Percentiles rank a stretch among this genome's conserved stretches.
These are phyloP conservation scores for Beauveria caledonica DNA, from an alignment of 2,329 filamentous ascomycete species.

Conservation along the genomic window DNA sequence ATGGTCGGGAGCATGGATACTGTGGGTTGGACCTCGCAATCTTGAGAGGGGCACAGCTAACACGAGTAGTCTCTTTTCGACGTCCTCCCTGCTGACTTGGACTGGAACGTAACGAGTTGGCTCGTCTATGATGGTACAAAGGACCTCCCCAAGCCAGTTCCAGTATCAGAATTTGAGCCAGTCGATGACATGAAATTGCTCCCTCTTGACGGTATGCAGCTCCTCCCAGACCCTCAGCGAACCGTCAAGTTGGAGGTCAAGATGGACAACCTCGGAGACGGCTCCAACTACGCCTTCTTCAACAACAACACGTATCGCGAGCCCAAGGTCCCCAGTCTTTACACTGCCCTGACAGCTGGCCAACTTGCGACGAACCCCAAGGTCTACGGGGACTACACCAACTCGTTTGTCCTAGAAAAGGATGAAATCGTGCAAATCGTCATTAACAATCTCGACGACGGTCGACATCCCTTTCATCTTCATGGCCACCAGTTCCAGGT, in stretches of 20 bases:
- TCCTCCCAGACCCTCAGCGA: conserved; percentile 54
- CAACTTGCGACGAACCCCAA: conserved; percentile 48
- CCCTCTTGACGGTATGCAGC: conserved; percentile 56
- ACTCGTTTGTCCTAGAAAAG: conserved; percentile 59
- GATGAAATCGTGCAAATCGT: conserved; percentile 62
- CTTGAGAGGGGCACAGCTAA: conserved; percentile 16
- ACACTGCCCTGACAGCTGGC: conserved; percentile 62
- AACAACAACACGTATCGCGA: conserved; percentile 69
- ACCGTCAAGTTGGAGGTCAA: conserved; percentile 55
- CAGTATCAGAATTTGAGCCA: conserved; percentile 52
- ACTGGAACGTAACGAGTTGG: conserved; percentile 62
- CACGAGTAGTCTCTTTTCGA: conserved; percentile 58
- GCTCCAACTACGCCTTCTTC: conserved; percentile 55
- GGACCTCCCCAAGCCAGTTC: conserved; percentile 28
- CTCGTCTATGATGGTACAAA: conserved; percentile 46
- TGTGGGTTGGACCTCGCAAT: conserved; percentile 25
- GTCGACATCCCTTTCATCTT: conserved; percentile 69
- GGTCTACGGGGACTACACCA: conserved; percentile 59
- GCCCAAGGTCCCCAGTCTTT: conserved; percentile 73
- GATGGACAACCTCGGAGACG: conserved; percentile 54
- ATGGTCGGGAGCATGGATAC: conserved; percentile 64
- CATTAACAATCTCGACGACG: conserved; percentile 65
- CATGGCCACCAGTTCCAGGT: conserved; percentile 72
- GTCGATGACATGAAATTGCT: conserved; percentile 68
- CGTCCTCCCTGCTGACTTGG: conserved; percentile 54